Evolutionary conservation across 257 asterid genomes (phyloP).

Genomic region (Solanum chaucha): DNA sequence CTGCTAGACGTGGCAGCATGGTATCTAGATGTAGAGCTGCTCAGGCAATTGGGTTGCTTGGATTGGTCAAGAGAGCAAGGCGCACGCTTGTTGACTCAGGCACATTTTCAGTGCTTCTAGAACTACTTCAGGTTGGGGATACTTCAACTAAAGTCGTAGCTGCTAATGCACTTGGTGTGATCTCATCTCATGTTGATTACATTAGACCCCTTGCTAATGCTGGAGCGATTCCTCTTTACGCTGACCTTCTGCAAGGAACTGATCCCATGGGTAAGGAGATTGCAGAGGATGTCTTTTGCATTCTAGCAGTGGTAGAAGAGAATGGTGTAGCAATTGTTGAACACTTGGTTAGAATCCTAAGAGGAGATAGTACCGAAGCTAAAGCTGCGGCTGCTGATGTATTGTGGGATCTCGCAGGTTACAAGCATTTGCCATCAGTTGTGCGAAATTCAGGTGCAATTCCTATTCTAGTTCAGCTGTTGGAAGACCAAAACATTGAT

Average conservation of each 20-base stretch:
- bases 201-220: slow-evolving; percentile 36
- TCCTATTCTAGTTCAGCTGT: slow-evolving; percentile 32
- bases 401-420: slow-evolving; percentile 35
- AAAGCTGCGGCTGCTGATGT: slow-evolving; percentile 53
- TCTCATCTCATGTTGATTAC: slow-evolving; percentile 38
- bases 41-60: slow-evolving; percentile 55
- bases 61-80: slow-evolving; percentile 37
- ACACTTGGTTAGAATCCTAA: slow-evolving; percentile 36
- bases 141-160: slow-evolving; percentile 29
- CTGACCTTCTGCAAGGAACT: slow-evolving; percentile 32
- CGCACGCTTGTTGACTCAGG: slow-evolving; percentile 30
- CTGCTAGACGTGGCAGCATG: slow-evolving; percentile 40
- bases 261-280: slow-evolving; percentile 38
- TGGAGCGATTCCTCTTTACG: slow-evolving; percentile 34
- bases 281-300: slow-evolving; percentile 50
- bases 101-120: slow-evolving; percentile 26
- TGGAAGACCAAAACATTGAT: slow-evolving; percentile 17
- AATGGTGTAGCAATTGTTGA: slow-evolving; percentile 31
- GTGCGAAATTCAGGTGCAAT: slow-evolving; percentile 31
- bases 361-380: slow-evolving; percentile 26
- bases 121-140: slow-evolving; percentile 35
- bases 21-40: slow-evolving; percentile 59
- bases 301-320: slow-evolving; percentile 40
- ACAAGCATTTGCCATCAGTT: slow-evolving; percentile 21
- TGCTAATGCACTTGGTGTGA: slow-evolving; percentile 54